Evolutionary conservation across 164 flowering plant species (phyloP).

Genomic region (Magnolia kwangsiensis): DNA sequence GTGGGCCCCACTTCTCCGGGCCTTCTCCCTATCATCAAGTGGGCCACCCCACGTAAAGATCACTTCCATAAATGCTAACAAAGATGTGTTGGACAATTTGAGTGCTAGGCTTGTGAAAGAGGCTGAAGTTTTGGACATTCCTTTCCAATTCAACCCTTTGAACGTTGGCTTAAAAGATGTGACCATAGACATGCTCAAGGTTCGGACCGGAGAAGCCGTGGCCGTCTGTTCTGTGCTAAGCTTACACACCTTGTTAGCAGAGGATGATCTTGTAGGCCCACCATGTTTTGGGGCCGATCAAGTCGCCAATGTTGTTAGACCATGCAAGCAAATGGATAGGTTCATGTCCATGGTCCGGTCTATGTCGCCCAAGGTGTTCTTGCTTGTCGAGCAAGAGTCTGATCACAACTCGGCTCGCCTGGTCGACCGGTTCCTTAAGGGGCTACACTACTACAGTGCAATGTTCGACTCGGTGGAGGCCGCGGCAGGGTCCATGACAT

Average conservation of each 20-base stretch:
- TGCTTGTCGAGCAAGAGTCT: slow-evolving; percentile 36
- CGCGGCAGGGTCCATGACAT: background rate
- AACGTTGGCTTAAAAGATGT: slow-evolving; percentile 16
- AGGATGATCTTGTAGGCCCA: slow-evolving; percentile 27
- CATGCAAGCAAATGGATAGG: slow-evolving; percentile 21
- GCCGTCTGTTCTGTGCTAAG: slow-evolving; percentile 31
- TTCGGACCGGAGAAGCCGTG: slow-evolving; percentile 34
- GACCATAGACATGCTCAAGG: slow-evolving; percentile 28
- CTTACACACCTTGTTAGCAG: slow-evolving; percentile 36
- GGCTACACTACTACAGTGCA: slow-evolving; percentile 34
- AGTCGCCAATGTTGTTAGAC: slow-evolving; percentile 9
- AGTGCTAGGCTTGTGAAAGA: slow-evolving; percentile 24
- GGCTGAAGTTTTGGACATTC: slow-evolving; percentile 30
- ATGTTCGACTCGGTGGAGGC: slow-evolving; percentile 33
- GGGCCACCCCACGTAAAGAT: slow-evolving; percentile 42
- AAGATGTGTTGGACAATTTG: slow-evolving; percentile 23
- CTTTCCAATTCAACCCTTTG: slow-evolving; percentile 37
- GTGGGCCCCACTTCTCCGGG: slow-evolving; percentile 29
- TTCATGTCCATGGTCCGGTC: slow-evolving; percentile 27
- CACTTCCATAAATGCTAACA: slow-evolving; percentile 24
- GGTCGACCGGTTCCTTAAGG: slow-evolving; percentile 29
- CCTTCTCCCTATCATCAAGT: slow-evolving; percentile 9
- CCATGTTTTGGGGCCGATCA: slow-evolving; percentile 15
- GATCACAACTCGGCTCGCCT: slow-evolving; percentile 26
- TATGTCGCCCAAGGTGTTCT: slow-evolving; percentile 29